phyloP scores from a whole-genome alignment of 2,329 filamentous ascomycete genomes.

The Fusarium sp. region DNA sequence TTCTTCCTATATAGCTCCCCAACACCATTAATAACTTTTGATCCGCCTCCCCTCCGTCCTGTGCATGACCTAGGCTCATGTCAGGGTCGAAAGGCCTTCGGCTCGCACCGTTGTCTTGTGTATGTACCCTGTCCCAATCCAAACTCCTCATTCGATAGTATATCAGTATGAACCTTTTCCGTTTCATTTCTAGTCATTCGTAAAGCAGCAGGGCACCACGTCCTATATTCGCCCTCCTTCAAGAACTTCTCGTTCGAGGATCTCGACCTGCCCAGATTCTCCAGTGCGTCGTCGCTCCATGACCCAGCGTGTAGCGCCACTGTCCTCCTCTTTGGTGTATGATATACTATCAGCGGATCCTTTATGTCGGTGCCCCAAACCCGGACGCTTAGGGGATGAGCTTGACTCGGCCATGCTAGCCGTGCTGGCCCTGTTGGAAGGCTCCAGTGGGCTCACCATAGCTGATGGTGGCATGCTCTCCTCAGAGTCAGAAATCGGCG shows the following conservation, averaged over 20 bases:
- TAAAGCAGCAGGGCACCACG: conserved; percentile 14
- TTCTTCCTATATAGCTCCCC: conserved; percentile 21
- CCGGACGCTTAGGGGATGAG: conserved; percentile 27
- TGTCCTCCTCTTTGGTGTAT: conserved; percentile 74
- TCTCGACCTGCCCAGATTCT: conserved; percentile 73
- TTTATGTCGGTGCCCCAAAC: conserved; percentile 63
- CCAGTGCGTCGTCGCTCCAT: conserved; percentile 76
- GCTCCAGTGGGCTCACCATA: conserved; percentile 42
- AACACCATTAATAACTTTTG: conserved; percentile 40
- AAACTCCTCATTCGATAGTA: conserved; percentile 34
- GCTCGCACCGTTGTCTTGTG: conserved; percentile 25
- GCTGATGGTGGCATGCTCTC: conserved; percentile 38
- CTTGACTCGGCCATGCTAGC: conserved; percentile 25
- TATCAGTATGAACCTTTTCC: conserved; percentile 22
- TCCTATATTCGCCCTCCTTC: conserved; percentile 65
- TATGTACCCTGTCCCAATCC: conserved; percentile 37
- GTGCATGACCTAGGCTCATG: conserved; percentile 8
- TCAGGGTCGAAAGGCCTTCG: conserved; percentile 1
- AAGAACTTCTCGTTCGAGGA: conserved; percentile 75
- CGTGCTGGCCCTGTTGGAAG: conserved; percentile 31
- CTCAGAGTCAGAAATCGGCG: conserved; percentile 37
- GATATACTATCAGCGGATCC: conserved; percentile 77
- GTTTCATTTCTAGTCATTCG: conserved; percentile 21
- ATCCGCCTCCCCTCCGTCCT: conserved; percentile 9
- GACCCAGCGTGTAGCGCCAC: conserved; percentile 74